phyloP scores from a whole-genome alignment of 495 filamentous ascomycete species.

The Aspergillus leporis region DNA sequence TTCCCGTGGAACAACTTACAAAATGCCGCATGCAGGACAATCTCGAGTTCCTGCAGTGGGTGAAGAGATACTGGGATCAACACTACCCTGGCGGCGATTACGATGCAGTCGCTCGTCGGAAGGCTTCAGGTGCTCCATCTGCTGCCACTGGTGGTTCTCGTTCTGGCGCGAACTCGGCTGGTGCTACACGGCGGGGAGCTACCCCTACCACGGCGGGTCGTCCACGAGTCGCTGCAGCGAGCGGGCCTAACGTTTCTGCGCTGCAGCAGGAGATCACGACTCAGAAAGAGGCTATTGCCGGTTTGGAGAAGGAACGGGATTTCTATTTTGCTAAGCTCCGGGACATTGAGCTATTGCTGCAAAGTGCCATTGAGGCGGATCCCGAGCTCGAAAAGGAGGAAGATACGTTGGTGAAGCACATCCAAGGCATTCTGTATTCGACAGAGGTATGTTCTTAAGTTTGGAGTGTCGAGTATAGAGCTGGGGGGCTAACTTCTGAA shows the following conservation, averaged over 20 bases:
- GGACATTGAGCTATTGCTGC: constrained; percentile 92
- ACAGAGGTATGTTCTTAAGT: constrained; percentile 66
- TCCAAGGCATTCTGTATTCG: constrained; percentile 94
- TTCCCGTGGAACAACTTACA: constrained; percentile 83
- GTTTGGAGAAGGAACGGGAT: constrained; percentile 89
- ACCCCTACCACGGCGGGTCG: constrained; percentile 68
- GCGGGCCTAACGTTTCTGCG: constrained; percentile 59
- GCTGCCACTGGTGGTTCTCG: constrained; percentile 42
- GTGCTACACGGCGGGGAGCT: constrained; percentile 65
- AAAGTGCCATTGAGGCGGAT: constrained; percentile 86
- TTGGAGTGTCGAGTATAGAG: not conserved
- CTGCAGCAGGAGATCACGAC: constrained; percentile 78
- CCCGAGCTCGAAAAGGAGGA: constrained; percentile 92
- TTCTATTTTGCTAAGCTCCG: constrained; percentile 99
- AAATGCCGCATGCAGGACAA: constrained; percentile 99
- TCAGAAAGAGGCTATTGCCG: constrained; percentile 82
- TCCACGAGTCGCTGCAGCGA: constrained; percentile 50
- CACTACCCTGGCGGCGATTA: constrained; percentile 97
- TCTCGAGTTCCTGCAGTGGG: constrained; percentile 97
- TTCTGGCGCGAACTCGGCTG: constrained; percentile 47
- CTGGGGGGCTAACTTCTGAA: constrained; percentile 7
- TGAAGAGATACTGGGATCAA: constrained; percentile 95
- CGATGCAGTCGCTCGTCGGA: constrained; percentile 82
- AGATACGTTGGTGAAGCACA: constrained; percentile 85
- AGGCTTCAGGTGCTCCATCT: constrained; percentile 67